Percentiles rank a stretch among this genome's conserved stretches.
Evolutionary conservation across 164 flowering plant genomes (phyloP).

Genomic region (Sedum album): DNA sequence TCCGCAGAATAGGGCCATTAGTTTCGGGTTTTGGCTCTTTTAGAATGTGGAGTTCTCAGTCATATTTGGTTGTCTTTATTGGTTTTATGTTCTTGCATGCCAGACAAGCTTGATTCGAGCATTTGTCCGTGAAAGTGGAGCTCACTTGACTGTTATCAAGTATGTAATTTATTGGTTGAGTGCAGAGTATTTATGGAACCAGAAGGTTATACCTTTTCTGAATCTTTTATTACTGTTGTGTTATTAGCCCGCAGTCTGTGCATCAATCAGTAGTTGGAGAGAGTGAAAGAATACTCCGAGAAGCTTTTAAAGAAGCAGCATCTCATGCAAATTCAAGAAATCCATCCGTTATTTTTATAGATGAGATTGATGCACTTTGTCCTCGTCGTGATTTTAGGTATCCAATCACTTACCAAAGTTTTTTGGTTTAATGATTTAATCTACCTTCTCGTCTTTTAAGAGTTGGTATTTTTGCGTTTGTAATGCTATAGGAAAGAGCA

Average conservation of each 20-base stretch:
- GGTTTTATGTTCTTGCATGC: neutral
- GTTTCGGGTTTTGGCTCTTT: too few species aligned
- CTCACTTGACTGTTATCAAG: slow-evolving; percentile 76
- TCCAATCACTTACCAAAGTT: neutral
- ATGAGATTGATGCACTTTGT: slow-evolving; percentile 91
- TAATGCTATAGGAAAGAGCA: slow-evolving; percentile 67
- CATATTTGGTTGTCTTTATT: neutral
- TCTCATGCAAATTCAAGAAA: slow-evolving; percentile 39
- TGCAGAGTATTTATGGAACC: neutral
- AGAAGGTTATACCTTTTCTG: neutral
- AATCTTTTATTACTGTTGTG: slow-evolving; percentile 10
- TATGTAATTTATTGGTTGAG: slow-evolving; percentile 12
- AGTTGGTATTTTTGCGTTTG: neutral
- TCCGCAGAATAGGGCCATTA: too few species aligned
- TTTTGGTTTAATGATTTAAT: neutral
- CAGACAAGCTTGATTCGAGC: slow-evolving; percentile 98
- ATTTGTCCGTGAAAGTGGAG: slow-evolving; percentile 76
- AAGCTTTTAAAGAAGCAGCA: slow-evolving; percentile 79
- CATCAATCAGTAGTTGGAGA: slow-evolving; percentile 89
- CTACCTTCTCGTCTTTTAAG: neutral
- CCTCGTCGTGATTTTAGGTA: slow-evolving; percentile 84
- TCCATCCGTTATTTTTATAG: slow-evolving; percentile 84
- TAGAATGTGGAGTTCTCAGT: too few species aligned
- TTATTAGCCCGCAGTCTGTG: slow-evolving; percentile 73
- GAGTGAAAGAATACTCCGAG: slow-evolving; percentile 74